Conservation (phyloP, 139 green algal genomes). For the Chloropicon primus region DNA sequence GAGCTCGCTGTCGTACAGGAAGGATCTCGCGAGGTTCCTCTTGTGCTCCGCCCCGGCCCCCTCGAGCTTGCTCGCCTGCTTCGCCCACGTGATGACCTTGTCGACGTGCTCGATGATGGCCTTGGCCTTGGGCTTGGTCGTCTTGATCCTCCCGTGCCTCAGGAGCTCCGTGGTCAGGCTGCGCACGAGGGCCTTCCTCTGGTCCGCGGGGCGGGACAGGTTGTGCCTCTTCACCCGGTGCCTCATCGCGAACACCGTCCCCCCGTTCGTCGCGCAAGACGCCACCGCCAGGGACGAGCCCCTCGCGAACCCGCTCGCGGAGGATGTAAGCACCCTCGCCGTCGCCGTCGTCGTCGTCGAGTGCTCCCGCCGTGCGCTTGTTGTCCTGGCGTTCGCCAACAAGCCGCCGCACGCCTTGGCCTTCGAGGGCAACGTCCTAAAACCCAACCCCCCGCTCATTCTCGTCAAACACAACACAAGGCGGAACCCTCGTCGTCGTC, state of each 20-base stretch:
- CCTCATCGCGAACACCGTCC: constrained; percentile 69
- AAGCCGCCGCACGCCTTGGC: too few relatives aligned
- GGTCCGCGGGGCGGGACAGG: constrained; percentile 80
- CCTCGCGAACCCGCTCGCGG: not conserved
- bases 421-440: too few relatives aligned
- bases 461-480: too few relatives aligned
- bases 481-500: too few relatives aligned
- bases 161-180: constrained; percentile 78
- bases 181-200: constrained; percentile 90
- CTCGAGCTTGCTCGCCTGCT: constrained; percentile 72
- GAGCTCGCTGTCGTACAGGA: constrained; percentile 84
- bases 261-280: constrained; percentile 32
- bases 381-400: too few relatives aligned
- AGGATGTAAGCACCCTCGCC: not conserved
- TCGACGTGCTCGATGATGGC: constrained; percentile 88
- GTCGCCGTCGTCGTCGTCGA: not conserved
- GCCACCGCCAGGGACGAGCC: not conserved
- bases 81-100: constrained; percentile 96
- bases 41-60: constrained; percentile 8
- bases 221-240: constrained; percentile 67
- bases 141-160: constrained; percentile 82
- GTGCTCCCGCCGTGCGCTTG: not conserved
- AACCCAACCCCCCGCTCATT: too few relatives aligned
- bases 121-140: constrained; percentile 85
- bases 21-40: constrained; percentile 47